Conservation (phyloP, 176 grass and related monocot species). For the Olyra latifolia region DNA sequence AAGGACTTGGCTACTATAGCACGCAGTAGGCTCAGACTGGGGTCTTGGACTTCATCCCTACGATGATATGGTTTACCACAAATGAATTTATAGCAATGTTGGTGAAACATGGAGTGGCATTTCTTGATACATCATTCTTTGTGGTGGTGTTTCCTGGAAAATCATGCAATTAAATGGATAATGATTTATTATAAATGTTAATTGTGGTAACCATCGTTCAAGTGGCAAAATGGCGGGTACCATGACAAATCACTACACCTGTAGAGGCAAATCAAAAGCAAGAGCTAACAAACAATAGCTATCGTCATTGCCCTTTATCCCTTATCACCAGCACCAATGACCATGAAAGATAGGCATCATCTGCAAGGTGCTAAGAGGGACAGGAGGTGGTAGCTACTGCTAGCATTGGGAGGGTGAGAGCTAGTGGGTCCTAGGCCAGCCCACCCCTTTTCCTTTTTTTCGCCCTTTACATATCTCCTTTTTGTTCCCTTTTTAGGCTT, state of each 20-base stretch:
- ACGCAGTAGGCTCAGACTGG: too few species aligned
- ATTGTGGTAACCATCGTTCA: neutral
- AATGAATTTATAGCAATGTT: too few species aligned
- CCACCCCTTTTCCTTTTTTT: neutral
- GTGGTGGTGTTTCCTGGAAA: neutral
- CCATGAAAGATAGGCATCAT: neutral
- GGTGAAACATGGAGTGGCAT: neutral
- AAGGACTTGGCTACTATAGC: too few species aligned
- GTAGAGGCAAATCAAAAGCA: neutral
- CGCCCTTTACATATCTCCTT: neutral
- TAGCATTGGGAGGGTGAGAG: neutral
- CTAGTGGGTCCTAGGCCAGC: neutral
- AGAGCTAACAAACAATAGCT: neutral
- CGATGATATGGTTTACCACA: too few species aligned
- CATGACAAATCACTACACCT: neutral
- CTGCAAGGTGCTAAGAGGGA: neutral
- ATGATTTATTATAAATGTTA: neutral
- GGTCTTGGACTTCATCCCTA: too few species aligned
- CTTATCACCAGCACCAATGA: neutral
- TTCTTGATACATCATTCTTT: neutral
- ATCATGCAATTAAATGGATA: constrained; percentile 8
- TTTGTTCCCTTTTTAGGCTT: neutral
- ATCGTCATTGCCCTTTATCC: neutral
- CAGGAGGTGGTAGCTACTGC: neutral
- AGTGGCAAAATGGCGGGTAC: neutral